Evolutionary conservation across 1,139 yeast genomes (phyloP).

Genomic region (Eremothecium gossypii): DNA sequence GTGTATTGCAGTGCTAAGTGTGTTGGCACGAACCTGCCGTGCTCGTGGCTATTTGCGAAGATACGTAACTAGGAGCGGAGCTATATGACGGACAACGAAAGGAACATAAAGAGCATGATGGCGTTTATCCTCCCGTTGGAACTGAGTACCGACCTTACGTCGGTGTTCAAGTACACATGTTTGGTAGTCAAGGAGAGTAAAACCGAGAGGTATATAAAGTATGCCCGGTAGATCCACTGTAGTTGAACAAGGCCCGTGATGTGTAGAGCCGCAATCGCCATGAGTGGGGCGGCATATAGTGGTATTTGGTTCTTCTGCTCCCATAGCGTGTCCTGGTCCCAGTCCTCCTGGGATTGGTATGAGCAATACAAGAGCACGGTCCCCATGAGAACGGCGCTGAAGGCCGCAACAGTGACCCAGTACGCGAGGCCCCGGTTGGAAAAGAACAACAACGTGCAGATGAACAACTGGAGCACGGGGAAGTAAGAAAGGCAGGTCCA

Average conservation of each 20-base stretch:
- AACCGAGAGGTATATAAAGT: conserved; percentile 1
- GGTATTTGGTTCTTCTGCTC: not conserved
- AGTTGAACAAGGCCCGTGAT: not conserved
- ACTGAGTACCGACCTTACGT: not conserved
- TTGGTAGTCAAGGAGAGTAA: conserved; percentile 2
- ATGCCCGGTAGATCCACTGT: not conserved
- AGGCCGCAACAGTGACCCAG: not conserved
- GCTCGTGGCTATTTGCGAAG: not conserved
- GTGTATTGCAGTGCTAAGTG: not conserved
- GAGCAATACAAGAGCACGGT: not conserved
- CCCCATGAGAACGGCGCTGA: not conserved
- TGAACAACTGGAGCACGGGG: not conserved
- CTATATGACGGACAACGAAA: not conserved
- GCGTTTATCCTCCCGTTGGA: not conserved
- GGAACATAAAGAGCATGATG: conserved; percentile 1
- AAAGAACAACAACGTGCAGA: conserved; percentile 1
- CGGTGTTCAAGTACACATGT: conserved; percentile 1
- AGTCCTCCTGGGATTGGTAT: not conserved
- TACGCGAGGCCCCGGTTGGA: not conserved
- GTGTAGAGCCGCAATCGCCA: conserved; percentile 2
- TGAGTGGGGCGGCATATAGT: not conserved
- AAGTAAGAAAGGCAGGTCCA: conserved; percentile 1
- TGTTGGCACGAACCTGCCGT: not conserved
- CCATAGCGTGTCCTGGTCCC: conserved; percentile 1
- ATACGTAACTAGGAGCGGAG: too few species aligned